phyloP scores from a whole-genome alignment of 768 basidiomycete genomes.

The Psilocybe subaeruginosa region DNA sequence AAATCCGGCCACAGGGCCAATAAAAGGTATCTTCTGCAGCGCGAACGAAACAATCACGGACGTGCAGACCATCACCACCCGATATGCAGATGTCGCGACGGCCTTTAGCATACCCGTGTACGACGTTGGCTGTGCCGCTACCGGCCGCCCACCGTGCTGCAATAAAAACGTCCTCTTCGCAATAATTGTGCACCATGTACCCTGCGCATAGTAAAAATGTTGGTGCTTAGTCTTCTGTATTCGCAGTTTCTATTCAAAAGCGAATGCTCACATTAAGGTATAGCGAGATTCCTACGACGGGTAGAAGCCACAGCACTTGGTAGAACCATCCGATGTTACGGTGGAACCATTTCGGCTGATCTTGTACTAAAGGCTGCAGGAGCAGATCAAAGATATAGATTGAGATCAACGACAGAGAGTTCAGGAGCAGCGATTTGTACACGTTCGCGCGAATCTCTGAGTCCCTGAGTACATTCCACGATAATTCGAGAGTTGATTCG shows the following conservation, averaged over 20 bases:
- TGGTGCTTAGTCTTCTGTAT: not conserved
- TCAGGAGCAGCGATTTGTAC: slow-evolving; percentile 76
- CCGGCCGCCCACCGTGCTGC: slow-evolving; percentile 67
- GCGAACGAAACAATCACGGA: slow-evolving; percentile 71
- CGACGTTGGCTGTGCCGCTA: slow-evolving; percentile 53
- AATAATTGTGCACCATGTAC: slow-evolving; percentile 75
- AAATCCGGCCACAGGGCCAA: slow-evolving; percentile 65
- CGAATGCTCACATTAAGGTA: slow-evolving; percentile 76
- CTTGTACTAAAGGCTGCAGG: slow-evolving; percentile 66
- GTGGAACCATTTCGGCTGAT: slow-evolving; percentile 67
- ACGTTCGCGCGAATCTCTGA: slow-evolving; percentile 74
- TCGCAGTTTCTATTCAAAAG: not conserved
- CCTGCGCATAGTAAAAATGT: slow-evolving; percentile 40
- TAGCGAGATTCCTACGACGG: slow-evolving; percentile 73
- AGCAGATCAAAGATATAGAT: slow-evolving; percentile 79
- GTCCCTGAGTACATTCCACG: slow-evolving; percentile 52
- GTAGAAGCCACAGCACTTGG: slow-evolving; percentile 78
- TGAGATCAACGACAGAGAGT: slow-evolving; percentile 68
- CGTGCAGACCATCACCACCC: slow-evolving; percentile 80
- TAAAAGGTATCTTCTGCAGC: slow-evolving; percentile 63
- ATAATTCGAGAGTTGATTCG: not conserved
- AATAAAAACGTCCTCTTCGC: slow-evolving; percentile 75
- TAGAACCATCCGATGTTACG: slow-evolving; percentile 78
- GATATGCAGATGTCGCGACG: slow-evolving; percentile 81
- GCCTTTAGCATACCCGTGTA: slow-evolving; percentile 74